Evolutionary conservation across 2,329 filamentous ascomycete genomes (phyloP).

Genomic region (Celoporthe dispersa): DNA sequence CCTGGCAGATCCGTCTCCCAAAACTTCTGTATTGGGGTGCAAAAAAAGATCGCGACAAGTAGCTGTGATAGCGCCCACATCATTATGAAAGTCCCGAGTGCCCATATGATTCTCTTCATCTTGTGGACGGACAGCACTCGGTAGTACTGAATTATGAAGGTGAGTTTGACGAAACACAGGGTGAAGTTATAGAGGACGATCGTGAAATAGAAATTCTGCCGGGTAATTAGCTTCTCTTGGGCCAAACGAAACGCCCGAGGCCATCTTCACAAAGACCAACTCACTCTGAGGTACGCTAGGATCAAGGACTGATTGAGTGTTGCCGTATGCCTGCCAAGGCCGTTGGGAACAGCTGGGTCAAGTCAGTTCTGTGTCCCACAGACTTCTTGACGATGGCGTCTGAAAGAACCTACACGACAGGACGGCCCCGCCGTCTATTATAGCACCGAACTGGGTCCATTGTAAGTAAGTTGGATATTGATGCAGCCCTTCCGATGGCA

Average conservation of each 20-base stretch:
- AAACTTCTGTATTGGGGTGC: slow-evolving; percentile 41
- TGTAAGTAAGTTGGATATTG: slow-evolving; percentile 14
- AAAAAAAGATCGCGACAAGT: slow-evolving; percentile 42
- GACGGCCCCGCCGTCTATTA: slow-evolving; percentile 25
- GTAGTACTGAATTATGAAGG: slow-evolving; percentile 45
- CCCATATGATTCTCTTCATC: slow-evolving; percentile 39
- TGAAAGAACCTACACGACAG: slow-evolving; percentile 26
- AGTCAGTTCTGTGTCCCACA: slow-evolving; percentile 11
- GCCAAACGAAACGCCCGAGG: not conserved
- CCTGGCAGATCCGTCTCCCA: slow-evolving; percentile 38
- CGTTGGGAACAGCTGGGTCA: slow-evolving; percentile 19
- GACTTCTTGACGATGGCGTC: slow-evolving; percentile 19
- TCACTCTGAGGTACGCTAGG: slow-evolving; percentile 14
- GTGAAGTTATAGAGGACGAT: slow-evolving; percentile 44
- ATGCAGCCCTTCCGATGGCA: not conserved
- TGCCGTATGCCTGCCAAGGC: slow-evolving; percentile 23
- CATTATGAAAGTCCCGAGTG: slow-evolving; percentile 39
- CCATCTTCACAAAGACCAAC: not conserved
- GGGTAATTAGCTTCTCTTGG: not conserved
- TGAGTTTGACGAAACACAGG: slow-evolving; percentile 42
- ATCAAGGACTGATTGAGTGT: slow-evolving; percentile 14
- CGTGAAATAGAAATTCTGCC: slow-evolving; percentile 43
- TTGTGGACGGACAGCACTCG: slow-evolving; percentile 42
- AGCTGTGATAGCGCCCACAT: slow-evolving; percentile 44
- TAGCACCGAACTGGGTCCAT: slow-evolving; percentile 8